A percentile compares a stretch with the other conserved stretches of the same genome.
Conservation (phyloP, 129 eudicot species). For the Helianthus annuus region HanXRQr2.0-SUNRISE NC_035444.2:78528277-78528776, state of each 20-base stretch:
- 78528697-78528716: not conserved
- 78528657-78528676: not conserved
- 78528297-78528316: constrained; percentile 72
- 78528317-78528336: constrained; percentile 36
- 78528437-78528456: too few species aligned
- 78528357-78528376: too few species aligned
- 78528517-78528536: constrained; percentile 57
- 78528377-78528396: too few species aligned
- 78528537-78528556: constrained; percentile 33
- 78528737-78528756: constrained; percentile 51
- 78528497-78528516: constrained; percentile 46
- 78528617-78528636: constrained; percentile 37
- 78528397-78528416: too few species aligned
- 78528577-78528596: constrained; percentile 38
- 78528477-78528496: too few species aligned
- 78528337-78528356: constrained; percentile 48
- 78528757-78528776: constrained; percentile 46
- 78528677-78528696: too few species aligned
- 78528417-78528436: too few species aligned
- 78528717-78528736: not conserved
- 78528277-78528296: constrained; percentile 95
- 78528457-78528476: too few species aligned
- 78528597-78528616: constrained; percentile 29
- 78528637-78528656: not conserved
- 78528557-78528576: constrained; percentile 36